These are phyloP conservation scores for Dactylellina sp. DNA, from an alignment of 2,329 filamentous ascomycete species.

Conservation along the genomic window DNA sequence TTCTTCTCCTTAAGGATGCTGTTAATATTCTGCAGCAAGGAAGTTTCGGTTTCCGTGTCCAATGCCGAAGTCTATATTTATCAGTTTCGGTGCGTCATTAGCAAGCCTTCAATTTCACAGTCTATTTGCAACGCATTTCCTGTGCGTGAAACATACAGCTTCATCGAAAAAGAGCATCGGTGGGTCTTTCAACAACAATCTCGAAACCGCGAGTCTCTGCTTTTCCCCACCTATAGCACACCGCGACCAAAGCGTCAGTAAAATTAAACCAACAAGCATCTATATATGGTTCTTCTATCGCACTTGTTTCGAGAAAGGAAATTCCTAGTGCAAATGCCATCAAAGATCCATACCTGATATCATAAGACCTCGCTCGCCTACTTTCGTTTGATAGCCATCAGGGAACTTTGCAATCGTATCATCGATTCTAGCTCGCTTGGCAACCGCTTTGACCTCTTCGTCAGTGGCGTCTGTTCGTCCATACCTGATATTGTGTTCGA, in stretches of 20 bases:
- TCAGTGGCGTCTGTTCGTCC: constrained; percentile 81
- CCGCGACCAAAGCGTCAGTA: constrained; percentile 39
- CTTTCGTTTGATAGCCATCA: constrained; percentile 89
- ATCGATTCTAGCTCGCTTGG: constrained; percentile 84
- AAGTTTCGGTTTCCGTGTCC: constrained; percentile 93
- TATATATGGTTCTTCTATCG: too few species aligned
- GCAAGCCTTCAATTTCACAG: constrained; percentile 22
- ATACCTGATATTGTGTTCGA: constrained; percentile 95
- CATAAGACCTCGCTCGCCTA: constrained; percentile 95
- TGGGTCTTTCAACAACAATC: constrained; percentile 87
- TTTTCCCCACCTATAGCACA: constrained; percentile 79
- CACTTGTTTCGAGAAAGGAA: too few species aligned
- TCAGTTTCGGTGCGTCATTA: constrained; percentile 31
- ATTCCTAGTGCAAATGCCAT: constrained; percentile 1
- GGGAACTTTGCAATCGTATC: constrained; percentile 83
- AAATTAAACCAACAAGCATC: constrained; percentile 25
- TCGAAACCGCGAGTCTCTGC: constrained; percentile 85
- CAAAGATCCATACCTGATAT: constrained; percentile 72
- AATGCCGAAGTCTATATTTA: constrained; percentile 77
- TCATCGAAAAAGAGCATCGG: constrained; percentile 94
- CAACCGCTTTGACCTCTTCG: constrained; percentile 80
- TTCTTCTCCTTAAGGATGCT: constrained; percentile 87
- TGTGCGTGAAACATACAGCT: constrained; percentile 68
- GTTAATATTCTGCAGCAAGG: constrained; percentile 90
- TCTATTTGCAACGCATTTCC: constrained; percentile 58